Evolutionary conservation across 176 grass and related monocot genomes (phyloP).

Genomic region (Aegilops speltoides): DNA sequence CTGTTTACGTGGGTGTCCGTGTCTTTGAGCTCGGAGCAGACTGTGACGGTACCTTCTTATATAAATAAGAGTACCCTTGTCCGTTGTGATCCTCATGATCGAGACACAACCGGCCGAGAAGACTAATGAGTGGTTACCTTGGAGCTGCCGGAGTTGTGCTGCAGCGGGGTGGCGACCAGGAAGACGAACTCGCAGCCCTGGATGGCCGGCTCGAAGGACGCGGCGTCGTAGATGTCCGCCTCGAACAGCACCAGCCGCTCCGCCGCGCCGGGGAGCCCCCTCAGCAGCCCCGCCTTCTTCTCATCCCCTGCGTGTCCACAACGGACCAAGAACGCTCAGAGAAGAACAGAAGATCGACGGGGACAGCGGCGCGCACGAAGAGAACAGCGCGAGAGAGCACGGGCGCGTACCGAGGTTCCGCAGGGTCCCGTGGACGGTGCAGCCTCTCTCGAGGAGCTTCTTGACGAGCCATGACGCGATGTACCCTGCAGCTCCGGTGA

Average conservation of each 20-base stretch:
- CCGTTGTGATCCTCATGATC: no score
- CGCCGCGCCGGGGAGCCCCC: slow-evolving; percentile 39
- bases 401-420: slow-evolving; percentile 11
- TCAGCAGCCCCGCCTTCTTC: slow-evolving; percentile 41
- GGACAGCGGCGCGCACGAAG: not conserved
- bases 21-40: no score
- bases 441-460: slow-evolving; percentile 30
- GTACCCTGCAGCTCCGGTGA: slow-evolving; percentile 27
- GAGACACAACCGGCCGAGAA: no score
- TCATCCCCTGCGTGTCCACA: slow-evolving; percentile 35
- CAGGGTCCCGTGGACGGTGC: slow-evolving; percentile 21
- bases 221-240: slow-evolving; percentile 54
- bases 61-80: no score
- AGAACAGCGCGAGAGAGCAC: not conserved
- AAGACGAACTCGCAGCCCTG: slow-evolving; percentile 63
- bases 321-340: not conserved
- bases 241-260: slow-evolving; percentile 56
- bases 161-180: slow-evolving; percentile 32
- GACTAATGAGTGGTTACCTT: slow-evolving; percentile 26
- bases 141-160: slow-evolving; percentile 25
- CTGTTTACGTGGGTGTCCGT: no score
- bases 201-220: slow-evolving; percentile 56
- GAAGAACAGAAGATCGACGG: not conserved
- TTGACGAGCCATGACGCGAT: slow-evolving; percentile 33
- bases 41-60: no score